Conservation (phyloP, 2,329 filamentous ascomycete species). For the Emergomyces pasteurianus region DNA sequence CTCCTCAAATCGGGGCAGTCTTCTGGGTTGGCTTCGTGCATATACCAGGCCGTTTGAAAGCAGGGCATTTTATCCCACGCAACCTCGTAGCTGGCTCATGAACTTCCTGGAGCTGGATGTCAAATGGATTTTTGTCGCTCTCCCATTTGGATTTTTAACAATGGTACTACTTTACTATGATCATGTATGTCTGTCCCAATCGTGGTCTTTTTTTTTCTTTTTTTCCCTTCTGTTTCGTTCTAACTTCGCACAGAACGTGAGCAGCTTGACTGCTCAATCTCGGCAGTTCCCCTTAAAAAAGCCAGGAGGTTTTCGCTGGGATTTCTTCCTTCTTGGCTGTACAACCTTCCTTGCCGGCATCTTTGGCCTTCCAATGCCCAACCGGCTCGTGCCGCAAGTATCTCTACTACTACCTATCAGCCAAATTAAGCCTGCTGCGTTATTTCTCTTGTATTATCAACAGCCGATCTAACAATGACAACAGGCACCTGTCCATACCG, state of each 20-base stretch:
- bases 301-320: slow-evolving; percentile 50
- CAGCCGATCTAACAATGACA: neutral
- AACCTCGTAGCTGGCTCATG: slow-evolving; percentile 37
- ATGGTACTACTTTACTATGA: slow-evolving; percentile 47
- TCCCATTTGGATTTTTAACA: slow-evolving; percentile 43
- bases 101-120: slow-evolving; percentile 42
- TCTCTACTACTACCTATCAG: neutral
- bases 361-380: slow-evolving; percentile 46
- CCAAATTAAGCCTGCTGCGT: neutral
- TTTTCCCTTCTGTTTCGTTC: neutral
- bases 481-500: slow-evolving; percentile 48
- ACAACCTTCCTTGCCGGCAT: slow-evolving; percentile 45
- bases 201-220: neutral
- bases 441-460: neutral
- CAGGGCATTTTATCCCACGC: slow-evolving; percentile 38
- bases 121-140: slow-evolving; percentile 42
- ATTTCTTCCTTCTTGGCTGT: slow-evolving; percentile 46
- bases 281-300: slow-evolving; percentile 45
- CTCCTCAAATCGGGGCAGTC: slow-evolving; percentile 34
- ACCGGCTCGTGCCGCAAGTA: slow-evolving; percentile 43
- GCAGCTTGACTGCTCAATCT: slow-evolving; percentile 45
- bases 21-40: slow-evolving; percentile 45
- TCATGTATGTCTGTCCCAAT: slow-evolving; percentile 28
- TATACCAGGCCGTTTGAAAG: slow-evolving; percentile 36
- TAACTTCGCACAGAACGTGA: slow-evolving; percentile 31